Base-by-base conservation (phyloP, 495 filamentous ascomycete species). In the Penicillium mononematosum region DNA sequence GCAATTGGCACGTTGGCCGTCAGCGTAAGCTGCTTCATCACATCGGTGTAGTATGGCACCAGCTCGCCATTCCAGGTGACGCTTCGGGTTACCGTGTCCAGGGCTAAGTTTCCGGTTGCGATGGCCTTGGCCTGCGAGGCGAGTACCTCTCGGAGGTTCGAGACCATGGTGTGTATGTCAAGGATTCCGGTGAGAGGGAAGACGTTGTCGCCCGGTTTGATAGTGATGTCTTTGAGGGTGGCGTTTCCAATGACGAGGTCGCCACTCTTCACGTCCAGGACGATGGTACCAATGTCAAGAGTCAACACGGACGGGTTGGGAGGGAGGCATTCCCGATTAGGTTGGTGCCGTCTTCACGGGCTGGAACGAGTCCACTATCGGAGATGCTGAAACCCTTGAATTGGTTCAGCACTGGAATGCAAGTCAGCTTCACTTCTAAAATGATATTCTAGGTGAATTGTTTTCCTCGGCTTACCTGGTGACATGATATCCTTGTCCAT, bases 171-270 rank as follows among this genome's bases (percentile, higher is more conserved):
- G 19, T 45, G 31, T 8, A 78, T 51, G 58, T 76, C 72, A n/a
- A 77, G 50, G 39, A 62, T 54, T 24, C 65, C 71, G 45, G 69
- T 77, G 56, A 88, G 75, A 8, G 75, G 69, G 55, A 77, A 71
- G 29, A 71, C 69, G 71, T 88, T 86, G 60, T 77, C 73, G 39
- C 88, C 88, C 4, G 87, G 85, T 7, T 58, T 60, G 50, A 89
- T 77, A 10, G 75, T 68, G 7, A 90, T 67, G 67, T 87, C 77
- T 65, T 78, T 68, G 45, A 90, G 64, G 5, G 51, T 54, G 25
- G 27, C 51, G 11, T 54, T 54, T 20, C 51, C 51, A 20, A 54
- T 44, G 17, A 43, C 39, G 8, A 54, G 29, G 29, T 45, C 29
- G 19, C 51, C 51, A 14, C 51, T 54, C 19, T 54, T 54, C 17